Evolutionary conservation across 306 rosid genomes (phyloP), one percentile per base, ranked within the genome.

Genomic region (Cicer judaicum): DNA sequence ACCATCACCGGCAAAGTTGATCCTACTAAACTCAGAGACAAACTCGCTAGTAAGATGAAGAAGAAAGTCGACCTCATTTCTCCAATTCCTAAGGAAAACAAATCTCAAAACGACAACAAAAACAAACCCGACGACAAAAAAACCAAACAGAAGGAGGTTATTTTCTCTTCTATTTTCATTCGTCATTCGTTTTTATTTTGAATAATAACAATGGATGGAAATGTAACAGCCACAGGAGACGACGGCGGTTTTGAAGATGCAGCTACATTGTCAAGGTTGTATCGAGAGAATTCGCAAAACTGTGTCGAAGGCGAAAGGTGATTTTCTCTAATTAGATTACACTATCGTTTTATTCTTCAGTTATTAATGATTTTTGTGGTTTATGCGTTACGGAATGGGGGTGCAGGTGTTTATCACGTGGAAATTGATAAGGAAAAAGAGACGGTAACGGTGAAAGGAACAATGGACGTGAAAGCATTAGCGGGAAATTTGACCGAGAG

Each of bases 211-310:
- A 6, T 60, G 16, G n/a, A 59, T 59, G 42, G 7, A 29, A 59
- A 29, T 59, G 63, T 8, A 29, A 64, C 46, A 93, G 96, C 60
- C 84, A 78, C 85, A 87, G 62, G 86, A 86, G 84, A 88, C 86
- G 19, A 86, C 93, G 77, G 81, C 80, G 68, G 85, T 88, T 5
- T 50, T 91, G 77, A 93, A 91, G 88, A 85, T 93, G 66, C 24
- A 57, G 9, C 53, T 81, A 12, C 96, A 88, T 72, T 91, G 97
- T 53, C 88, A 88, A 24, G 98, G 98, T 0, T 93, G 97, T 76
- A 57, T 78, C 3, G 50, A 67, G 43, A 89, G 79, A 85, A 85
- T 93, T 69, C 77, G 48, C 13, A 90, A 2, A 14, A 59, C 24
- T 0, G 73, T 88, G 10, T 60, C 15, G 10, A 89, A 81, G 78